phyloP scores from a whole-genome alignment of 2,329 filamentous ascomycete genomes.

The Teratosphaeria zuluensis region DNA sequence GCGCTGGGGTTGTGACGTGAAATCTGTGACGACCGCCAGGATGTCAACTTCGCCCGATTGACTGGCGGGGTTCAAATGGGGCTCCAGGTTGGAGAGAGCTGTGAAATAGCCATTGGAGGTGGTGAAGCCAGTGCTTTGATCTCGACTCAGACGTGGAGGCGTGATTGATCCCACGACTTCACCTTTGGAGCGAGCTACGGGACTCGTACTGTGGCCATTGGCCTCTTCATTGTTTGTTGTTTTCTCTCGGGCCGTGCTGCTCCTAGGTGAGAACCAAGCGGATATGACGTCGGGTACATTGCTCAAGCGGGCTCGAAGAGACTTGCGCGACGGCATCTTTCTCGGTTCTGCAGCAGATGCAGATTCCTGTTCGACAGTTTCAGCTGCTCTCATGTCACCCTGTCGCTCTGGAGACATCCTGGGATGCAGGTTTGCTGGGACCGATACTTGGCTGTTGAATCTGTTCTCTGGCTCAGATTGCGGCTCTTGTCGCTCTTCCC shows the following conservation, averaged over 20 bases:
- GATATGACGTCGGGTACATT: conserved; percentile 26
- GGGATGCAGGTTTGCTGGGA: background rate
- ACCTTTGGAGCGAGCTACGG: background rate
- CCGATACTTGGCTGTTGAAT: background rate
- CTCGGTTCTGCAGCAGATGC: background rate
- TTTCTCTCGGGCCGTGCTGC: conserved; percentile 5
- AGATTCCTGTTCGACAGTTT: background rate
- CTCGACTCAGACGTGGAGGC: background rate
- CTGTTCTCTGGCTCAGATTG: background rate
- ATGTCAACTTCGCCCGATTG: conserved; percentile 29
- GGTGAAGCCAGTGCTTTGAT: conserved; percentile 22
- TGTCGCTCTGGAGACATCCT: background rate
- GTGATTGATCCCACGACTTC: background rate
- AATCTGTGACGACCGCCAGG: conserved; percentile 33
- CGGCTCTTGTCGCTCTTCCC: background rate
- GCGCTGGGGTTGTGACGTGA: conserved; percentile 24
- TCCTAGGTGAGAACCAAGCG: conserved; percentile 25
- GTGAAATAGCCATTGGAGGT: conserved; percentile 38
- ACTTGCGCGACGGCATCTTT: conserved; percentile 15
- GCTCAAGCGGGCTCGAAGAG: conserved; percentile 19
- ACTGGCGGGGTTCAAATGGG: conserved; percentile 31
- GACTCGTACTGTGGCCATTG: background rate
- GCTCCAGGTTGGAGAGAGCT: conserved; percentile 30
- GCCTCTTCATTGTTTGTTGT: background rate
- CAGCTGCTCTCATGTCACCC: background rate